Conservation (phyloP, 768 basidiomycete species). For the Dendrothele bispora region DNA sequence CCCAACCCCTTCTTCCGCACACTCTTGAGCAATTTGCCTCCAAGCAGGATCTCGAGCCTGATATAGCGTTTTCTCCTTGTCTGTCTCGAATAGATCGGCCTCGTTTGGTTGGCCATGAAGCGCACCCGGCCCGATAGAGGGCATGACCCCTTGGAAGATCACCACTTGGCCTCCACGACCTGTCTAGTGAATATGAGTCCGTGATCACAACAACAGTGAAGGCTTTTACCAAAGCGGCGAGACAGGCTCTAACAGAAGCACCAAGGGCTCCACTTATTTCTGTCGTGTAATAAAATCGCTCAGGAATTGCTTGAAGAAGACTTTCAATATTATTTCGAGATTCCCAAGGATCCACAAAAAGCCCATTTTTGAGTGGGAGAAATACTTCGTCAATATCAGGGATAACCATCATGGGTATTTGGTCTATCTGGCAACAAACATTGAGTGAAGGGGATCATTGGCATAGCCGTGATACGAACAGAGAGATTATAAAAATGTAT, state of each 20-base stretch:
- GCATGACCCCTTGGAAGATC: conserved; percentile 67
- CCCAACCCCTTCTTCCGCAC: conserved; percentile 86
- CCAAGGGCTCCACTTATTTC: conserved; percentile 69
- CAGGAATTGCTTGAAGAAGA: conserved; percentile 65
- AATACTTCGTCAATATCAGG: conserved; percentile 94
- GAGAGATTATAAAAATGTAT: conserved; percentile 90
- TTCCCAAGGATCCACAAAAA: conserved; percentile 75
- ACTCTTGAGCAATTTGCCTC: conserved; percentile 83
- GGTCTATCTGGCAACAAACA: conserved; percentile 39
- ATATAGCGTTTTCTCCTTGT: conserved; percentile 85
- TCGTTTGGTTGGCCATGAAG: conserved; percentile 61
- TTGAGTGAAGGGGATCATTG: conserved; percentile 13
- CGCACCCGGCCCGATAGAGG: conserved; percentile 72
- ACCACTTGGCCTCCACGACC: conserved; percentile 78
- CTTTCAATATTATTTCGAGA: conserved; percentile 64
- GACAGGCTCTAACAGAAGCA: conserved; percentile 68
- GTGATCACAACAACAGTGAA: not conserved
- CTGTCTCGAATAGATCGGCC: conserved; percentile 70
- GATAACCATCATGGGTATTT: conserved; percentile 74
- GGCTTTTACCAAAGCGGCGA: conserved; percentile 63
- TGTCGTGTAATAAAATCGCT: conserved; percentile 51
- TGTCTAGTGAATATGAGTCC: conserved; percentile 35
- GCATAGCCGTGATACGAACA: conserved; percentile 55
- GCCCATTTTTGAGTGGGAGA: conserved; percentile 65
- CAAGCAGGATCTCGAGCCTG: conserved; percentile 76